Base-by-base conservation (phyloP, 192 early-diverging fungal genomes). In the Coemansia guatemalensis region DNA sequence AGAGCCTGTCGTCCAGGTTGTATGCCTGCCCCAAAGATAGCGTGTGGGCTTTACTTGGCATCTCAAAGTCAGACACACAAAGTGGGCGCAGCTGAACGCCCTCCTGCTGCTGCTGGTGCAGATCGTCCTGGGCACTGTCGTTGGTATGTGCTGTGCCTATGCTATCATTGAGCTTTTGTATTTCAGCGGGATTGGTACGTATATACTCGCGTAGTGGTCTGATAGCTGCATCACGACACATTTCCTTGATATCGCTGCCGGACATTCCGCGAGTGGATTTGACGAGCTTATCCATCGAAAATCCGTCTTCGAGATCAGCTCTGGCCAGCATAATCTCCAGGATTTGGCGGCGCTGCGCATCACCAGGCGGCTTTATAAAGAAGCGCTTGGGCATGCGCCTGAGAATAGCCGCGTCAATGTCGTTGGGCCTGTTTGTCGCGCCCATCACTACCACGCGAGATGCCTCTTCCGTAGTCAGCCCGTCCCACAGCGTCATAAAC, bases 401-500 rank as follows among this genome's bases (percentile, higher is more conserved):
- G 54, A 99, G 74, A 72, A 99, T 97, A 20, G 97, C 97, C 33
- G 90, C 84, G 69, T 99, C 97, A 56, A 99, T 95, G 73, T 99
- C 97, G 76, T 92, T 94, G 20, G 97, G 97, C 47, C 97, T 82
- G 77, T 99, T 99, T 0, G 97, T 99, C 1, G 95, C 95, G 48
- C 96, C 96, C 50, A 96, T 67, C 63, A 96, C 90, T 65, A 93
- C 79, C 58, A 90, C 87, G 3, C 70, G 71, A 11, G 68, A 66
- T 8, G 61, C 74, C 51, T 76, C 74, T 20, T 60, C 57, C 5
- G 80, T 70, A 2, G 90, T 88, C 61, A 99, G 80, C 5, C 97
- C 97, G 74, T 99, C 97, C 97, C 97, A 99, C 65, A 98, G 86
- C 53, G 88, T 89, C 95, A 99, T 98, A 72, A 98, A 99, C 82